Base-by-base conservation (phyloP, 306 rosid genomes). In the Lagenaria siceraria region DNA sequence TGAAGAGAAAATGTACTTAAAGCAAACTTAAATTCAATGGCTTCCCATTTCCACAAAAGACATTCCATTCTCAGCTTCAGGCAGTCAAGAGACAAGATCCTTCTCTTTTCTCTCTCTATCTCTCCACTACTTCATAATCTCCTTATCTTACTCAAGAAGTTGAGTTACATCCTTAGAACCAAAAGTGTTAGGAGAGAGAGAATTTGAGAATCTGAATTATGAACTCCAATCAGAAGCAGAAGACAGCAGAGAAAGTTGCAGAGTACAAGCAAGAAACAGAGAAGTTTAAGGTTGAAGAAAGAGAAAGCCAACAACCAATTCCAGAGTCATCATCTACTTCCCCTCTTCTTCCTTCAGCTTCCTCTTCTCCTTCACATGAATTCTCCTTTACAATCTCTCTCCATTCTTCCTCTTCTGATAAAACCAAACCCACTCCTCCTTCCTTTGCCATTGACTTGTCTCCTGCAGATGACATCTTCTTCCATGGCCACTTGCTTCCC, bases 401-500 rank as follows among this genome's bases (percentile, higher is more conserved):
- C 56, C 96, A 88, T 78, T 80, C 90, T 70, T 22, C 62, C 48
- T 82, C 83, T 70, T 82, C 85, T 73, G 81, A 31, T 22, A 80
- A 82, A 73, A 36, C 86, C 84, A 83, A 80, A 79, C 17, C 82
- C 18, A 52, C 88, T n/a, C 71, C 88, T 14, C 17, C 77, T 80
- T 86, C 97, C 6, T 84, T 86, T 46, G 98, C 98, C 65, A 81
- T 89, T 49, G 98, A 94, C 80, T 78, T 94, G 73, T 85, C 98
- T 46, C 98, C 98, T 0, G 98, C 98, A 6, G 98, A 94, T 48
- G 98, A 94, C 82, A 94, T 94, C 75, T 94, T 94, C 95, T 94
- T 90, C 89, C 98, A 90, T n/a, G 98, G 98, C 38, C 98, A 92
- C 82, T 83, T 94, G 81, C 97, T 94, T 59, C 98, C 98, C 22